Evolutionary conservation across 345 rosid genomes (phyloP), one percentile per base, ranked within the genome.

Genomic region (Sisymbrium altissimum): DNA sequence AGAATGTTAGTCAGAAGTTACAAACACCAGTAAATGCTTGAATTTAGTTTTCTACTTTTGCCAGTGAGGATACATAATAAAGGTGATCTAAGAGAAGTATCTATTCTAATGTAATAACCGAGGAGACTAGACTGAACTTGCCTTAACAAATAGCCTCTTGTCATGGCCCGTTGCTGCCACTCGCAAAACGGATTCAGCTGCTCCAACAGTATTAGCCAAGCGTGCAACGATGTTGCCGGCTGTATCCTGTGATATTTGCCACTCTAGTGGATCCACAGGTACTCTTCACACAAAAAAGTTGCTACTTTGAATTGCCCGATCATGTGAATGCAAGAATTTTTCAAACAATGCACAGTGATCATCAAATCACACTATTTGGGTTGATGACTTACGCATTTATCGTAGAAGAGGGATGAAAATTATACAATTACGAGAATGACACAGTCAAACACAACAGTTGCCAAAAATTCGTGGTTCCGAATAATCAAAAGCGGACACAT

Each of bases 151-250:
- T n/a, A 95, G 83, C 64, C 92, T 79, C 80, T 92, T 92, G 84
- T 95, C 97, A 44, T 94, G 97, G 30, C 97, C 96, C 43, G 97
- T 89, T 27, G 97, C 97, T 30, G 98, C 97, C 53, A 95, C 99
- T 77, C 99, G 84, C 68, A 91, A 76, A 66, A 94, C 98, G 15
- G 98, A 91, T 74, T 91, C 97, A 4, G 98, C 90, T 7, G 96
- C 97, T 30, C 97, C 97, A 2, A 94, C 77, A 11, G 97, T 94
- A 81, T 91, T 94, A 70, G 97, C 98, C 25, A 94, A 82, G 83
- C 91, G 85, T 0, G 92, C 97, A 54, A 88, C 81, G 38, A 90
- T 80, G 64, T 75, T 78, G 64, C 86, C 81, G 14, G 98, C 99
- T 7, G 96, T 83, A 65, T 88, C 97, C 74, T 89, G 97, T 32